Conservation (phyloP, 306 rosid genomes). For the Medicago truncatula region DNA sequence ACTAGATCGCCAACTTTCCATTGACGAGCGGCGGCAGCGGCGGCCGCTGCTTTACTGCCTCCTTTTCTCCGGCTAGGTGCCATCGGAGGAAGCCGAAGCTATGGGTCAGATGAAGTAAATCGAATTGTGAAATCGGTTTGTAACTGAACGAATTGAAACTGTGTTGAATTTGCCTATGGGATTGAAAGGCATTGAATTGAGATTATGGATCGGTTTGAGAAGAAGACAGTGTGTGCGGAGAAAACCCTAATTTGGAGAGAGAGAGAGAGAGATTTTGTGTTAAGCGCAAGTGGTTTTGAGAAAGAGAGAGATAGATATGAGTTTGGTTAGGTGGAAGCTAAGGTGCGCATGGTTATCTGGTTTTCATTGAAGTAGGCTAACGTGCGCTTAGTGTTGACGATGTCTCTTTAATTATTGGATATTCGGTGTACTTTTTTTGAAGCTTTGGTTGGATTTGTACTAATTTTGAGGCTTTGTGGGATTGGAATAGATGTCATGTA, state of each 20-base stretch:
- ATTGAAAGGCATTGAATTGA: slow-evolving; percentile 73
- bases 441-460: too few relatives aligned
- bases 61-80: slow-evolving; percentile 89
- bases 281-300: slow-evolving; percentile 60
- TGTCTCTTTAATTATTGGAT: background rate
- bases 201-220: slow-evolving; percentile 36
- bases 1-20: slow-evolving; percentile 99
- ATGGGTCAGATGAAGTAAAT: slow-evolving; percentile 48
- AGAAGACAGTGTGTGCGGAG: background rate
- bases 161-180: slow-evolving; percentile 38
- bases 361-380: slow-evolving; percentile 45
- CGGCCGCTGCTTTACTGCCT: slow-evolving; percentile 73
- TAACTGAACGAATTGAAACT: slow-evolving; percentile 52
- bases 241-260: slow-evolving; percentile 50
- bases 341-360: slow-evolving; percentile 46
- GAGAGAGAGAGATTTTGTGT: slow-evolving; percentile 43
- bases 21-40: slow-evolving; percentile 85
- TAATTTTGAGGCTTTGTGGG: too few relatives aligned
- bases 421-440: too few relatives aligned
- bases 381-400: slow-evolving; percentile 41
- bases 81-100: slow-evolving; percentile 54
- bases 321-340: slow-evolving; percentile 50
- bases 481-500: too few relatives aligned
- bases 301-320: slow-evolving; percentile 63
- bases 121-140: slow-evolving; percentile 55